Conservation (phyloP, 2,329 filamentous ascomycete genomes). For the Hypoxylon sp. region DNA sequence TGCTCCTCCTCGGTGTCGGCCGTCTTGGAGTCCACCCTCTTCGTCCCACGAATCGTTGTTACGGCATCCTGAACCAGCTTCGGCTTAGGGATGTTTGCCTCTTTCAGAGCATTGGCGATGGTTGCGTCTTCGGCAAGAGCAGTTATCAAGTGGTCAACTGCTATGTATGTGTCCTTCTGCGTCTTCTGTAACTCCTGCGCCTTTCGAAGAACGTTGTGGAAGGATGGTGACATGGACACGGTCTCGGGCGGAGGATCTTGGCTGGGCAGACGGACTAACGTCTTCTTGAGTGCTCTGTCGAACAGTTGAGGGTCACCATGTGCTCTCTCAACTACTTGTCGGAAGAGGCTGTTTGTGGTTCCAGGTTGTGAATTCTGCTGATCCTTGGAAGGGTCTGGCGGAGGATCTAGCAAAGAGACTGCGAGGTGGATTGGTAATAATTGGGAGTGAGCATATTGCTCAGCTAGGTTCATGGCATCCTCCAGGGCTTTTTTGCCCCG, state of each 20-base stretch:
- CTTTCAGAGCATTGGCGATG: constrained; percentile 78
- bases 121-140: constrained; percentile 80
- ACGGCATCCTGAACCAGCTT: constrained; percentile 94
- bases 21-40: constrained; percentile 93
- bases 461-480: constrained; percentile 86
- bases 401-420: constrained; percentile 79
- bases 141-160: constrained; percentile 92
- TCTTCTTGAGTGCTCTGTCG: constrained; percentile 90
- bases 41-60: constrained; percentile 88
- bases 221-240: constrained; percentile 81
- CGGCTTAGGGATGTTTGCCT: constrained; percentile 89
- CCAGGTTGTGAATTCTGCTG: constrained; percentile 78
- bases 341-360: constrained; percentile 78
- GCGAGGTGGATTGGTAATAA: constrained; percentile 90
- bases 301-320: constrained; percentile 91
- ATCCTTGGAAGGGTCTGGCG: constrained; percentile 79
- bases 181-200: constrained; percentile 92
- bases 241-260: constrained; percentile 95
- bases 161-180: constrained; percentile 96
- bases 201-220: constrained; percentile 82
- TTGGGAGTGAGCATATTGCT: constrained; percentile 91
- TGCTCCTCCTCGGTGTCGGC: constrained; percentile 92
- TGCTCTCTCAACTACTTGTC: constrained; percentile 92
- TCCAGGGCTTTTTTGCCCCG: constrained; percentile 87
- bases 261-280: constrained; percentile 86